A percentile compares a stretch with the other conserved stretches of the same genome.
Conservation (phyloP, 495 filamentous ascomycete species). For the Margaritispora aquatica region DNA sequence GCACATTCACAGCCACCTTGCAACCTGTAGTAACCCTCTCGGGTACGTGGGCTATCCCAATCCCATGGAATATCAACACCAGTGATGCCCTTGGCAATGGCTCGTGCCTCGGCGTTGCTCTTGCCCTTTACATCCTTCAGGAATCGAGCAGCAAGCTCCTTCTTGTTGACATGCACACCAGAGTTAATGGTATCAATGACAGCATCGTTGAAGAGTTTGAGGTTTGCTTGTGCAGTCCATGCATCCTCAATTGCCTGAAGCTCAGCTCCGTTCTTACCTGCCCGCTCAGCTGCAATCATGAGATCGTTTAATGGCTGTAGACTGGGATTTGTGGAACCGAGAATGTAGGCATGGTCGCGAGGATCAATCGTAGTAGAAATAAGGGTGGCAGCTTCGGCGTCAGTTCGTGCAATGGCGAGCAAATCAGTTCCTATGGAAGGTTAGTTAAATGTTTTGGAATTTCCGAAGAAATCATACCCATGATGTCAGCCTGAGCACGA, state of each 20-base stretch:
- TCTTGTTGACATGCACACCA: slow-evolving; percentile 54
- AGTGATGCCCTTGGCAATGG: slow-evolving; percentile 73
- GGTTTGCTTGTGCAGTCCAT: slow-evolving; percentile 74
- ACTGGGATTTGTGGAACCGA: slow-evolving; percentile 79
- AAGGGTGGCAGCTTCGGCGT: slow-evolving; percentile 95
- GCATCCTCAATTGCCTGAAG: slow-evolving; percentile 90
- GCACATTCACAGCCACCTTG: slow-evolving; percentile 87
- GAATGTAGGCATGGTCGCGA: slow-evolving; percentile 89
- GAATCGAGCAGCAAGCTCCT: slow-evolving; percentile 60
- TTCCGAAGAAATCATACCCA: slow-evolving; percentile 53
- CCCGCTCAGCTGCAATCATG: slow-evolving; percentile 78
- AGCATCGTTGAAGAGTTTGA: slow-evolving; percentile 88
- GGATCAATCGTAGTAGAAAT: slow-evolving; percentile 95
- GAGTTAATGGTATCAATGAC: slow-evolving; percentile 76
- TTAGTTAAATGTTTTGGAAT: slow-evolving; percentile 8
- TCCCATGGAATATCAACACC: slow-evolving; percentile 84
- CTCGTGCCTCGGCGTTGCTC: slow-evolving; percentile 72
- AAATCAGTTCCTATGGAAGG: slow-evolving; percentile 61
- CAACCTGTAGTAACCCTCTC: slow-evolving; percentile 92
- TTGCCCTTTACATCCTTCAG: slow-evolving; percentile 65
- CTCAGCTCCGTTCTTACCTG: slow-evolving; percentile 72
- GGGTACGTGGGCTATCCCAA: slow-evolving; percentile 85
- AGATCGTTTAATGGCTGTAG: slow-evolving; percentile 83
- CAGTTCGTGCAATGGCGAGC: slow-evolving; percentile 85
- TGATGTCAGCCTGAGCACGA: slow-evolving; percentile 95